Evolutionary conservation across 179 eudicot genomes (phyloP).

Genomic region (Nepenthes alata): DNA sequence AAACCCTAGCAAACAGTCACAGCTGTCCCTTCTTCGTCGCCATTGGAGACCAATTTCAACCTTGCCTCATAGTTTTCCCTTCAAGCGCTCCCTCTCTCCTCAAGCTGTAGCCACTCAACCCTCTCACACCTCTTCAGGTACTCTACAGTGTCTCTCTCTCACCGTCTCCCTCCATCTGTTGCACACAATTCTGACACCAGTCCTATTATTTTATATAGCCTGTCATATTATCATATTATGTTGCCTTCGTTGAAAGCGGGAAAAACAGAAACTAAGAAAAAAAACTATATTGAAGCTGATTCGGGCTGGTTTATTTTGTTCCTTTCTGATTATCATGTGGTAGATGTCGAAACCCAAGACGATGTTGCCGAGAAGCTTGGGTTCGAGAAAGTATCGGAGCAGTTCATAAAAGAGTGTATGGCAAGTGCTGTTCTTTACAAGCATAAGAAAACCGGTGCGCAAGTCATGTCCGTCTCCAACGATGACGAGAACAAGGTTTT

Average conservation of each 20-base stretch:
- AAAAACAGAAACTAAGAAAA: too few relatives aligned
- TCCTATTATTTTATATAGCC: neutral
- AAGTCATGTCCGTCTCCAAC: conserved; percentile 79
- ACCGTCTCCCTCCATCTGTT: neutral
- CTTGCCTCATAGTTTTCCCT: conserved; percentile 6
- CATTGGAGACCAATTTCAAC: conserved; percentile 17
- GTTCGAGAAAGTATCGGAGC: conserved; percentile 73
- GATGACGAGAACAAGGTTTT: conserved; percentile 97
- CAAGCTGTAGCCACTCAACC: conserved; percentile 48
- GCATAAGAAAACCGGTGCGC: conserved; percentile 81
- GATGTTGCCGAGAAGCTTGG: conserved; percentile 71
- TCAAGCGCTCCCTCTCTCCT: conserved; percentile 26
- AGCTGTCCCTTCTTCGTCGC: conserved; percentile 18
- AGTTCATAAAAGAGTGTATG: conserved; percentile 82
- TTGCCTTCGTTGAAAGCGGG: neutral
- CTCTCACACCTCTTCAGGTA: conserved; percentile 38
- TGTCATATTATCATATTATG: neutral
- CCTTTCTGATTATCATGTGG: neutral
- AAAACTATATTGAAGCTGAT: too few relatives aligned
- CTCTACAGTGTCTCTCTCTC: neutral
- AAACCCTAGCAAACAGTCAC: conserved; percentile 15
- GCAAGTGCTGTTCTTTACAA: conserved; percentile 71
- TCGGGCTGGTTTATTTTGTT: conserved; percentile 1
- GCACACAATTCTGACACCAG: neutral
- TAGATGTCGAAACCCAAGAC: conserved; percentile 30